phyloP scores from a whole-genome alignment of 306 rosid genomes.

The Quercus berberidifolia region DNA sequence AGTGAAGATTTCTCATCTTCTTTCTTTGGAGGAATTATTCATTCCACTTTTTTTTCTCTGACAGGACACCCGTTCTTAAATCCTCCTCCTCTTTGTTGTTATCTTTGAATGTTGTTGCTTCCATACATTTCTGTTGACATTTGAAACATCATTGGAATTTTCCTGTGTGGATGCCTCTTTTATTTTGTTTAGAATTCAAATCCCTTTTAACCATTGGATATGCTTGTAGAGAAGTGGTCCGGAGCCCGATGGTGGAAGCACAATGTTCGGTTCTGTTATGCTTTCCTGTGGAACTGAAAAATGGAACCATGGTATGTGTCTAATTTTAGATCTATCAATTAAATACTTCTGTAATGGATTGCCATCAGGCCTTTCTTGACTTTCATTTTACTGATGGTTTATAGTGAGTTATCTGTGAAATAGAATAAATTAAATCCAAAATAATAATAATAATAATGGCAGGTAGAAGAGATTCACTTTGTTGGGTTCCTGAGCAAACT shows the following conservation, averaged over 20 bases:
- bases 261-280: conserved; percentile 93
- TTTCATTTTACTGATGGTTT: conserved; percentile 14
- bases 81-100: background rate
- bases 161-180: conserved; percentile 11
- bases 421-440: background rate
- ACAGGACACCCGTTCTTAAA: background rate
- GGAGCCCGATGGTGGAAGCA: conserved; percentile 96
- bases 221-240: conserved; percentile 77
- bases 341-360: conserved; percentile 8
- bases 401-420: conserved; percentile 5
- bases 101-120: background rate
- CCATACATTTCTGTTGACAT: conserved; percentile 10
- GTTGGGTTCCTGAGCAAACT: conserved; percentile 93
- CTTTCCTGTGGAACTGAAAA: conserved; percentile 84
- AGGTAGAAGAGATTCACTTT: conserved; percentile 90
- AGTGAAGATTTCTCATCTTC: background rate
- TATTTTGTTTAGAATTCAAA: conserved; percentile 14
- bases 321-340: conserved; percentile 6
- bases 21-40: conserved; percentile 11
- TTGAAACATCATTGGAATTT: conserved; percentile 9
- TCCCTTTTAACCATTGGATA: conserved; percentile 29
- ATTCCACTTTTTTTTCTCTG: conserved; percentile 14
- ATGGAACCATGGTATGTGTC: conserved; percentile 71
- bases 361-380: conserved; percentile 5
- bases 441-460: conserved; percentile 15